Evolutionary conservation across 345 rosid genomes (phyloP).

Genomic region (Citrus sp.): DNA sequence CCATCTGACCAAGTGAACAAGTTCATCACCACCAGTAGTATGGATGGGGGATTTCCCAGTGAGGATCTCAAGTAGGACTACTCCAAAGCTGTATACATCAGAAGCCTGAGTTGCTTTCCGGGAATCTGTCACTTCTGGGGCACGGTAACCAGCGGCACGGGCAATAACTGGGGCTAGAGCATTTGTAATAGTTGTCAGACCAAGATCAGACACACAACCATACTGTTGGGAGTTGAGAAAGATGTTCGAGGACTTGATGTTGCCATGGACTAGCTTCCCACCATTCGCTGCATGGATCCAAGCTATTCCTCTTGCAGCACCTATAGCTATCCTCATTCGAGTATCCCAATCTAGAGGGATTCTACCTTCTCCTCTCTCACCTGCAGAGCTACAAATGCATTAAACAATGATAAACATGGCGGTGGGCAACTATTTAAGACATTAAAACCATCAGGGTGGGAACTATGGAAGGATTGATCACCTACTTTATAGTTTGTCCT

Average conservation of each 20-base stretch:
- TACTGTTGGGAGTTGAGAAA: constrained; percentile 58
- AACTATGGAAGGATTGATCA: neutral
- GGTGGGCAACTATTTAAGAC: neutral
- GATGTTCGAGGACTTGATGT: constrained; percentile 89
- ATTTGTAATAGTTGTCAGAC: constrained; percentile 74
- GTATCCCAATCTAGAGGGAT: constrained; percentile 77
- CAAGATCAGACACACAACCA: constrained; percentile 87
- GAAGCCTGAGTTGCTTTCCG: constrained; percentile 85
- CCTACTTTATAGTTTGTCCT: neutral
- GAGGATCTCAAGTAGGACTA: constrained; percentile 84
- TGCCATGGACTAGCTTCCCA: constrained; percentile 83
- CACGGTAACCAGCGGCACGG: constrained; percentile 91
- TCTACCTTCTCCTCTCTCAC: constrained; percentile 62
- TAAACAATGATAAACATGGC: neutral
- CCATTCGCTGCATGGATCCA: constrained; percentile 63
- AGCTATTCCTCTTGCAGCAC: constrained; percentile 84
- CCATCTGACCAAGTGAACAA: constrained; percentile 92
- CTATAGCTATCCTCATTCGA: constrained; percentile 76
- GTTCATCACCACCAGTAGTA: constrained; percentile 78
- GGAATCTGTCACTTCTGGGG: constrained; percentile 92
- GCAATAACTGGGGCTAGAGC: constrained; percentile 71
- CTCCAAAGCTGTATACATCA: constrained; percentile 95
- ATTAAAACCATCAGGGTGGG: neutral
- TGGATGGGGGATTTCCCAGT: constrained; percentile 93
- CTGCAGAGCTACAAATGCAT: constrained; percentile 31